Evolutionary conservation across 441 rosid species (phyloP).

Genomic region (Populus trichocarpa): DNA sequence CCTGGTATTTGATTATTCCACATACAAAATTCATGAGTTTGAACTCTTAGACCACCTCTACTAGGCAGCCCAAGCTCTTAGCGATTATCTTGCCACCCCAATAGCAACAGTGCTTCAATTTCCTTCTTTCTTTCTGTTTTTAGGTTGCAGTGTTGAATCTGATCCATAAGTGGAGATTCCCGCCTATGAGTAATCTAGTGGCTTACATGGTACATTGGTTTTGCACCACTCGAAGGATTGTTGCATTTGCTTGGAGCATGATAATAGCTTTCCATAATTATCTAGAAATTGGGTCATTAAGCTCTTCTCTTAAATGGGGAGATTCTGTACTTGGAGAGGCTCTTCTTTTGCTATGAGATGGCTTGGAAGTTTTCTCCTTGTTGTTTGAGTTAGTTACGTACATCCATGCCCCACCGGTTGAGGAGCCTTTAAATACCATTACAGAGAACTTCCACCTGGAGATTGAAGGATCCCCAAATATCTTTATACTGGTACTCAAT

Average conservation of each 20-base stretch:
- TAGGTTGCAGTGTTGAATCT: neutral
- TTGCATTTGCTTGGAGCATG: neutral
- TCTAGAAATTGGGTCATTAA: neutral
- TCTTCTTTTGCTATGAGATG: neutral
- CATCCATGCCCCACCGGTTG: neutral
- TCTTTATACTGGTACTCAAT: neutral
- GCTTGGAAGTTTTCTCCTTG: neutral
- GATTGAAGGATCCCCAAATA: neutral
- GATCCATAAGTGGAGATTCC: slow-evolving; percentile 17
- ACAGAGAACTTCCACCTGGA: neutral
- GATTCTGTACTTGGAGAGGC: neutral
- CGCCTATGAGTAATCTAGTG: slow-evolving; percentile 33
- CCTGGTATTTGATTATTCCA: neutral
- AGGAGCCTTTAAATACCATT: neutral
- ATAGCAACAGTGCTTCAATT: neutral
- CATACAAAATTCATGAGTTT: neutral
- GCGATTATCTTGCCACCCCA: neutral
- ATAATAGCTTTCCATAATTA: neutral
- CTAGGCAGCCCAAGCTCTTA: neutral
- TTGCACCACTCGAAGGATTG: neutral
- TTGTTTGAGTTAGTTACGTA: neutral
- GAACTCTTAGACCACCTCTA: neutral
- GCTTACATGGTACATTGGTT: neutral
- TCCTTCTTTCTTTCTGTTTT: neutral
- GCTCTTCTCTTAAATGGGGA: neutral